Evolutionary conservation across 1,139 yeast genomes (phyloP), one percentile per base, ranked within the genome.

Genomic region (Pichia sp.): DNA sequence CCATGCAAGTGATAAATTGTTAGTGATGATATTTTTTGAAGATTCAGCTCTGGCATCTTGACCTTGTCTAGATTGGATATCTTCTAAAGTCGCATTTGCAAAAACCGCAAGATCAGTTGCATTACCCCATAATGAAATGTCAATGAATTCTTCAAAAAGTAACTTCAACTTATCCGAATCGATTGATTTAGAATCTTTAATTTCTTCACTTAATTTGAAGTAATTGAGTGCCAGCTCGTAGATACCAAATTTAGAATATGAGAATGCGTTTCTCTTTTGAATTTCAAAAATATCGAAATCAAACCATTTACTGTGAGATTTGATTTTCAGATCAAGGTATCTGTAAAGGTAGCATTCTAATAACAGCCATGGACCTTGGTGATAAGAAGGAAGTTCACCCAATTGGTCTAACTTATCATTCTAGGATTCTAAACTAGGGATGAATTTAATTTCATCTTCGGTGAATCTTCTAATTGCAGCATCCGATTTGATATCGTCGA

Each of bases 81-180:
- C 97, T 47, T 90, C 96, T 34, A 89, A 67, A 8, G 93, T 81
- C 35, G 88, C 87, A 47, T 87, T 89, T 4, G 95, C 91, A 54
- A 93, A 73, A 51, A 94, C 72, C 0, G 97, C 89, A 61, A 93
- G 75, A 67, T 93, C 99, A 7, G 97, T 89, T 21, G 98, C 97
- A 67, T 93, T 93, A 21, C 99, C 99, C 99, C 99, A 93, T 50
- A 93, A 72, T 1, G 97, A 87, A 52, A 93, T 81, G 61, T 90
- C 96, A 40, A 86, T 69, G 59, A 90, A 87, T 63, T 94, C 99
- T 53, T 75, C 75, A 68, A 85, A 85, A 43, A 82, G 67, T n/a
- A 78, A 61, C 52, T 73, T 65, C 53, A 85, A 68, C 17, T 59
- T 57, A 14, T 59, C 58, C 4, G 20, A 27, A 51, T 51, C 57